Evolutionary conservation across 176 grass and related monocot species (phyloP).

Genomic region (Elymus sibiricus): DNA sequence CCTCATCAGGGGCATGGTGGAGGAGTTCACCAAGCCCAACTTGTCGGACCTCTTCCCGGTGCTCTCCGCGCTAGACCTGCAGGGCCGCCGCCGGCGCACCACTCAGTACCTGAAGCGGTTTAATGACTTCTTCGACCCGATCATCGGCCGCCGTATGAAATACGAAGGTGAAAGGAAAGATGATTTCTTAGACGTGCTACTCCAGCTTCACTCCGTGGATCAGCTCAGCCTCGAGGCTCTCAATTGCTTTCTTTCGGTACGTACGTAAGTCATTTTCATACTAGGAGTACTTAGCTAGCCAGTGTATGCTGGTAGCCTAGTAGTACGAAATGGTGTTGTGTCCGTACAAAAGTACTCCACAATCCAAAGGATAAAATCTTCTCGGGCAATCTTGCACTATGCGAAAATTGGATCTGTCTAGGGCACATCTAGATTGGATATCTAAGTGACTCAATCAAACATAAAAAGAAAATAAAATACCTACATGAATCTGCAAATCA

Average conservation of each 20-base stretch:
- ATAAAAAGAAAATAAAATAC: too few relatives aligned
- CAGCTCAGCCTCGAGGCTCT: conserved; percentile 39
- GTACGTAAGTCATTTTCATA: conserved; percentile 7
- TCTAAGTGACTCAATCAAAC: too few relatives aligned
- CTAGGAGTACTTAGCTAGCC: neutral
- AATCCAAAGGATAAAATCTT: neutral
- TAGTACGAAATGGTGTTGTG: neutral
- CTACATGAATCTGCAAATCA: too few relatives aligned
- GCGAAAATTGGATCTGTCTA: too few relatives aligned
- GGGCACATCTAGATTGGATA: too few relatives aligned
- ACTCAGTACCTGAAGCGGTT: conserved; percentile 15
- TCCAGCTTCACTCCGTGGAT: conserved; percentile 42
- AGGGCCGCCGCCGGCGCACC: conserved; percentile 39
- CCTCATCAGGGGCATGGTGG: conserved; percentile 27
- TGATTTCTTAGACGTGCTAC: conserved; percentile 59
- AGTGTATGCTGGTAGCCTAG: neutral
- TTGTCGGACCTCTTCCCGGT: conserved; percentile 58
- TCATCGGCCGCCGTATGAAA: conserved; percentile 36
- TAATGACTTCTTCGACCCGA: conserved; percentile 35
- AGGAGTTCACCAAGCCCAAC: conserved; percentile 42
- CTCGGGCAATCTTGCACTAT: too few relatives aligned
- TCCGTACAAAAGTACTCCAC: neutral
- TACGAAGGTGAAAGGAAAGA: neutral
- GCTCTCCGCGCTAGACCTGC: conserved; percentile 50
- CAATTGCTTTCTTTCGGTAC: conserved; percentile 48